Evolutionary conservation across 768 basidiomycete species (phyloP), one percentile per base, ranked within the genome.

Genomic region (Lactifluus piperatus): DNA sequence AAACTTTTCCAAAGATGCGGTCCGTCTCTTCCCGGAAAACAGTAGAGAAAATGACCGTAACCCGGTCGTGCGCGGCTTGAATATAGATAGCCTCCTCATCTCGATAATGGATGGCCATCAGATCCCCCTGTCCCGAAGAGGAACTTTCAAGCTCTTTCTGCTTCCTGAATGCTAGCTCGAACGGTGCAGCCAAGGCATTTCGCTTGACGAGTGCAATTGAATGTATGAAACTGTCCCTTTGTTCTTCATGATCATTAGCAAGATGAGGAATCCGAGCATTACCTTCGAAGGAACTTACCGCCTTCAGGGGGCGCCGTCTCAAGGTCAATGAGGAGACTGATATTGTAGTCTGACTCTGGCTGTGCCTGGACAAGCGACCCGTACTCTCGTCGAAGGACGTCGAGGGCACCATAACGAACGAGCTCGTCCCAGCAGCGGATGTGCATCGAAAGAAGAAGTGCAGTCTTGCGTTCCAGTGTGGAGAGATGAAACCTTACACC

Each of bases 391-490:
- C 78, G 73, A 56, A 99, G 73, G 36, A 95, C 73, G 51, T 91
- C 83, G 32, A 84, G 67, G 1, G 91, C 97, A 46, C 95, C 97
- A 68, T 91, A 95, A 53, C 80, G 77, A 11, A 85, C 85, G 46
- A 99, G 83, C 70, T 98, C 93, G 60, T 87, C 82, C 95, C 95
- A 99, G 76, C 95, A 99, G 50, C 91, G 86, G 58, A 98, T 94
- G 71, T 86, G 86, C 93, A 99, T 98, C 30, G 95, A 98, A 22
- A 99, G 80, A 39, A 90, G 75, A 22, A 98, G 76, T 4, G 78
- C 69, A 0, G 88, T 86, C 77, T 95, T 91, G 69, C 86, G 84
- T 24, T 89, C 83, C 3, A 88, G 88, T 0, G 94, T 94, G 14
- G 90, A 90, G 48, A 98, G 74, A 71, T 88, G 94, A 75, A 97